These are phyloP conservation scores for Lentinula novae-zelandiae DNA, from an alignment of 1,284 basidiomycete genomes.

Conservation along the genomic window DNA sequence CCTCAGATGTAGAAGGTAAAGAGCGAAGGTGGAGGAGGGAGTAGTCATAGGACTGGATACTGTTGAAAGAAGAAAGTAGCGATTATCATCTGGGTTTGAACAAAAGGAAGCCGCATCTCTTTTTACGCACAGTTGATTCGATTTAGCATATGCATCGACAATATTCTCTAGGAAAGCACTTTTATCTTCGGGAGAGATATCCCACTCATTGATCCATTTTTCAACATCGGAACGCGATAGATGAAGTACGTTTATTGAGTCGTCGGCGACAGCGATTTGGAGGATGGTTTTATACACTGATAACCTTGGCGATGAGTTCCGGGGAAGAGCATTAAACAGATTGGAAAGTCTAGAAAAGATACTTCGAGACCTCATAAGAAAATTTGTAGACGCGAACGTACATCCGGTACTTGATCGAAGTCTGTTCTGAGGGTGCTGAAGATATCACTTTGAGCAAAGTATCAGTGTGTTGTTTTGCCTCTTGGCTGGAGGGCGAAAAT, in stretches of 20 bases:
- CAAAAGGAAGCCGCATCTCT: neutral
- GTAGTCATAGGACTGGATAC: constrained; percentile 61
- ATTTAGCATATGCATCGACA: constrained; percentile 58
- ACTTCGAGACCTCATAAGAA: constrained; percentile 5
- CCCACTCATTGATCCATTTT: constrained; percentile 79
- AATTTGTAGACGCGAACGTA: constrained; percentile 29
- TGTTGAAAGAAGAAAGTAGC: constrained; percentile 23
- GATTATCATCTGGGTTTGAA: neutral
- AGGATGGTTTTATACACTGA: constrained; percentile 69
- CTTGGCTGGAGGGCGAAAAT: constrained; percentile 50
- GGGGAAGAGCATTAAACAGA: constrained; percentile 81
- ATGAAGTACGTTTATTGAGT: constrained; percentile 68
- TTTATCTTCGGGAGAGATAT: constrained; percentile 64
- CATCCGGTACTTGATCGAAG: constrained; percentile 68
- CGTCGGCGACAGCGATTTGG: constrained; percentile 58
- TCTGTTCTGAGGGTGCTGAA: constrained; percentile 46
- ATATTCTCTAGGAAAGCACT: constrained; percentile 67
- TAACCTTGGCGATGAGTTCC: constrained; percentile 64
- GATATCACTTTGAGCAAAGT: constrained; percentile 55
- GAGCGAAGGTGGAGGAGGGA: constrained; percentile 58
- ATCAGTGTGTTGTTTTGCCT: constrained; percentile 46
- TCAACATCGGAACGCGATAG: constrained; percentile 63
- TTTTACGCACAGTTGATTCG: constrained; percentile 50
- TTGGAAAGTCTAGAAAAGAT: constrained; percentile 66
- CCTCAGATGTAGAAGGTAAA: constrained; percentile 48